Percentiles rank a stretch among this genome's conserved stretches.
Evolutionary conservation across 2,329 filamentous ascomycete species (phyloP).

Genomic region (Diplodia seriata): DNA sequence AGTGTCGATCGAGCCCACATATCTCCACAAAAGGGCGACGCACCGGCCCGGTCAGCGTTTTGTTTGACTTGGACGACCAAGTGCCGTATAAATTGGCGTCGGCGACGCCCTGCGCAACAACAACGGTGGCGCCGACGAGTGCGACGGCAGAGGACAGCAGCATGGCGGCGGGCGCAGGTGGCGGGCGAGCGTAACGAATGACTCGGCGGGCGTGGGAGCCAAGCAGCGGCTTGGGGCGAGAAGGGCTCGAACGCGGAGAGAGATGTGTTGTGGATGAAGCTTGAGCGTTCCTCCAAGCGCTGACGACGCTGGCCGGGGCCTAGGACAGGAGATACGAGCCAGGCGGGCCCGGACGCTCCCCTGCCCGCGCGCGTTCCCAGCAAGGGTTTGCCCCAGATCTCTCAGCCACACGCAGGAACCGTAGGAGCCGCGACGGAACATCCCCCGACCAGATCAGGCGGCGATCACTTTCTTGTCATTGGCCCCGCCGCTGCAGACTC

Average conservation of each 20-base stretch:
- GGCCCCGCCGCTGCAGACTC: conserved; percentile 18
- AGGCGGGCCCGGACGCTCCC: conserved; percentile 16
- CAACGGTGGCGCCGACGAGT: conserved; percentile 42
- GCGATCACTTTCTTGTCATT: conserved; percentile 12
- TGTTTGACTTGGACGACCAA: conserved; percentile 74
- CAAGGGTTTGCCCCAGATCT: conserved; percentile 27
- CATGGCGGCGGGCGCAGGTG: conserved; percentile 19
- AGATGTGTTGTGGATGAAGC: conserved; percentile 23
- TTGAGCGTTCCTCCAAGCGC: conserved; percentile 12
- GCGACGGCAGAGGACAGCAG: conserved; percentile 14
- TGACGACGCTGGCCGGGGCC: conserved; percentile 11
- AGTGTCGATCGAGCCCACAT: conserved; percentile 9
- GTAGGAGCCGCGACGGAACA: conserved; percentile 15
- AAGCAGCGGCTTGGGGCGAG: conserved; percentile 6
- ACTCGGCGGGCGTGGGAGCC: conserved; percentile 21
- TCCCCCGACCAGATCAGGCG: not conserved
- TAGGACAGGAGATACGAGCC: conserved; percentile 4
- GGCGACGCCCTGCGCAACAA: conserved; percentile 47
- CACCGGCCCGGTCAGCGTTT: conserved; percentile 74
- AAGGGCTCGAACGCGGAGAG: conserved; percentile 8
- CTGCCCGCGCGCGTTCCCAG: conserved; percentile 3
- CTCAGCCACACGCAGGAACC: conserved; percentile 29
- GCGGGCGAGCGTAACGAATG: conserved; percentile 32
- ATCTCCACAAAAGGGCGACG: conserved; percentile 38
- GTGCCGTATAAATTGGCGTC: conserved; percentile 68